phyloP scores from a whole-genome alignment of 148 eudicot species.

The Cornus suecica region DNA sequence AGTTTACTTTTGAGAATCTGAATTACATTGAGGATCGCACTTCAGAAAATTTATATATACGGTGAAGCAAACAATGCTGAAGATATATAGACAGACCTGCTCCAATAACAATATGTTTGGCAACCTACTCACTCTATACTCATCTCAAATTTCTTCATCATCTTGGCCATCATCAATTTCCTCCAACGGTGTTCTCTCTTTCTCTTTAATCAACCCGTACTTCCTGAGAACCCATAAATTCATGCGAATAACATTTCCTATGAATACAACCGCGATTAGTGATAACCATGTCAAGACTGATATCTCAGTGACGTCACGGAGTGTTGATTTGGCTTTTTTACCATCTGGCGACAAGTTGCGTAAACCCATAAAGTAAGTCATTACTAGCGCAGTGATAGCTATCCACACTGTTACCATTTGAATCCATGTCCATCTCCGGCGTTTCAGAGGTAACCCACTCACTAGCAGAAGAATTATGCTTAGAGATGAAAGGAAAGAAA shows the following conservation, averaged over 20 bases:
- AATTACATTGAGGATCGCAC: neutral
- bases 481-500: conserved; percentile 26
- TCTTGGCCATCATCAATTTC: conserved; percentile 14
- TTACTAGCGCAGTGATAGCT: conserved; percentile 19
- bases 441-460: conserved; percentile 24
- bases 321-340: neutral
- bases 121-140: neutral
- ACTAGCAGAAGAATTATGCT: conserved; percentile 26
- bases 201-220: conserved; percentile 22
- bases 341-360: conserved; percentile 15
- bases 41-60: neutral
- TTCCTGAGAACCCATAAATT: conserved; percentile 29
- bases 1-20: neutral
- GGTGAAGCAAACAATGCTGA: neutral
- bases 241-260: conserved; percentile 21
- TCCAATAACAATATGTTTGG: neutral
- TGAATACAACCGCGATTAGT: conserved; percentile 18
- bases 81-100: neutral
- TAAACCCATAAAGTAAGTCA: conserved; percentile 13
- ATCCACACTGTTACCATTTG: conserved; percentile 29
- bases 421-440: conserved; percentile 25
- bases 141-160: conserved; percentile 1
- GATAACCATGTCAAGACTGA: conserved; percentile 23
- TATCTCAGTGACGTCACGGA: conserved; percentile 21
- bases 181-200: neutral